phyloP scores from a whole-genome alignment of 257 asterid species.

The Solanum raphanifolium region DNA sequence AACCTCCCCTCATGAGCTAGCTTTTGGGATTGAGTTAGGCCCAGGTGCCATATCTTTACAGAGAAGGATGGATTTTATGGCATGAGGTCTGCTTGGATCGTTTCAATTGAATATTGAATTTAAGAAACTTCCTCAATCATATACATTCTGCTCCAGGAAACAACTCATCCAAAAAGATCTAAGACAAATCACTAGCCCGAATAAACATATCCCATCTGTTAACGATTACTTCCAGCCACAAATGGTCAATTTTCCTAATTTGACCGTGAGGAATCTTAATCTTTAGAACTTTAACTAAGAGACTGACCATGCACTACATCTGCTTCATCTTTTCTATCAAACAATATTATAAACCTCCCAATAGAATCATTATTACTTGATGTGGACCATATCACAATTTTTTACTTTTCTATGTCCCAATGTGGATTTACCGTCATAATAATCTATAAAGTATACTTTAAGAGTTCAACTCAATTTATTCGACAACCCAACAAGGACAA shows the following conservation, averaged over 20 bases:
- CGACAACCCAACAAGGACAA: neutral
- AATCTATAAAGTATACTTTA: neutral
- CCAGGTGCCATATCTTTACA: too few relatives aligned
- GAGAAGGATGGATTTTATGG: neutral
- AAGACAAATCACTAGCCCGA: neutral
- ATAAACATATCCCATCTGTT: neutral
- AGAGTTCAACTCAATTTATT: neutral
- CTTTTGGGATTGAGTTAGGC: too few relatives aligned
- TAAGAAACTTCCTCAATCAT: neutral
- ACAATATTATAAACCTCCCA: neutral
- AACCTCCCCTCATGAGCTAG: too few relatives aligned
- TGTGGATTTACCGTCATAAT: neutral
- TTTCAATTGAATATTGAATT: neutral
- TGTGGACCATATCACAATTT: neutral
- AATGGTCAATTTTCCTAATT: neutral
- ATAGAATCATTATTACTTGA: neutral
- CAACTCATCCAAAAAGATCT: neutral
- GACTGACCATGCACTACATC: neutral
- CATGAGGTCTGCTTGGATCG: neutral
- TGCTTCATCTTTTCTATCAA: neutral
- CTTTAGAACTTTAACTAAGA: neutral
- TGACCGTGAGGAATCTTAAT: neutral
- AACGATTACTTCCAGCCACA: neutral
- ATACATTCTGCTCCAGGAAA: neutral
- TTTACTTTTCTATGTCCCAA: neutral